phyloP scores from a whole-genome alignment of 163 green algal genomes.

The Chloroidium sp. region DNA sequence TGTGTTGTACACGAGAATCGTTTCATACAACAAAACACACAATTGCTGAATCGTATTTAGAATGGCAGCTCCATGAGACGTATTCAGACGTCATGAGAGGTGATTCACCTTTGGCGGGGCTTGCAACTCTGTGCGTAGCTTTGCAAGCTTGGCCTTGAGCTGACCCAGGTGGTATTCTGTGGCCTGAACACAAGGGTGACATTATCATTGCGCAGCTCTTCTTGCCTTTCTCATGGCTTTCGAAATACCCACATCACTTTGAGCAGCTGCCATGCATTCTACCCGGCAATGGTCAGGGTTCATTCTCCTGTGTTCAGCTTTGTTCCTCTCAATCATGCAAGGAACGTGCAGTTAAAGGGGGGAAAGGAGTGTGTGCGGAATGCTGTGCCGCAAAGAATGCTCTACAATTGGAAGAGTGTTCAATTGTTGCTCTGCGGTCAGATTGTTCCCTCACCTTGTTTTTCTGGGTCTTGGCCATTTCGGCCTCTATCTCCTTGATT shows the following conservation, averaged over 20 bases:
- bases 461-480: constrained; percentile 97
- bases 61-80: no score
- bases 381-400: neutral
- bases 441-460: constrained; percentile 70
- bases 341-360: no score
- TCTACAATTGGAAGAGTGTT: no score
- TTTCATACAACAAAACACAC: no score
- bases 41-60: no score
- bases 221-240: constrained; percentile 3
- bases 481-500: constrained; percentile 94
- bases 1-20: no score
- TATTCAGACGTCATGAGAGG: neutral
- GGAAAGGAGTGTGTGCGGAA: no score
- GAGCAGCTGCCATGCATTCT: no score
- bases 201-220: constrained; percentile 6
- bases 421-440: neutral
- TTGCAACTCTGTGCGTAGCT: constrained; percentile 91
- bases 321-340: neutral
- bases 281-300: neutral
- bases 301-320: neutral
- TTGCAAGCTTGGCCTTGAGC: constrained; percentile 95
- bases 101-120: constrained; percentile 47
- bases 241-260: no score
- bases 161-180: constrained; percentile 93
- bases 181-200: constrained; percentile 35